A percentile compares a stretch with the other conserved stretches of the same genome.
phyloP scores from a whole-genome alignment of 1,284 basidiomycete species.

The Caloboletus firmus region DNA sequence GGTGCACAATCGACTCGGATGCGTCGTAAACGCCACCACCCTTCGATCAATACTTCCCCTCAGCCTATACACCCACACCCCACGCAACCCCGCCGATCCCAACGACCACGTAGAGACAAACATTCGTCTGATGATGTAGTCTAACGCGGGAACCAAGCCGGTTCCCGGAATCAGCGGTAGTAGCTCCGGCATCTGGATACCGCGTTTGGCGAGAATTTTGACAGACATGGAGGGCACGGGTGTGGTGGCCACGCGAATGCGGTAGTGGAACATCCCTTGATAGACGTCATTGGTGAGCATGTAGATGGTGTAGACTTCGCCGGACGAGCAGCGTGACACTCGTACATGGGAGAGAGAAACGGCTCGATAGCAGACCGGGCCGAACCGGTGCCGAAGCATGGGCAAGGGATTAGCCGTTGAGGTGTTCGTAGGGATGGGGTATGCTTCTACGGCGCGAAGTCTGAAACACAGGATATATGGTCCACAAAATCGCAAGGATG shows the following conservation, averaged over 20 bases:
- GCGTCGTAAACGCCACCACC: slow-evolving; percentile 29
- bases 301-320: slow-evolving; percentile 31
- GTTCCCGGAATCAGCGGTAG: slow-evolving; percentile 1
- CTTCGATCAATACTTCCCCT: slow-evolving; percentile 37
- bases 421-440: slow-evolving; percentile 30
- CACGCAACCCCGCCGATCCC: slow-evolving; percentile 46
- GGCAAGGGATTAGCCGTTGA: slow-evolving; percentile 7
- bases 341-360: slow-evolving; percentile 42
- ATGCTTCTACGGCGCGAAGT: slow-evolving; percentile 50
- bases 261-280: slow-evolving; percentile 52
- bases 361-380: slow-evolving; percentile 42
- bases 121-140: background rate
- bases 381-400: slow-evolving; percentile 34
- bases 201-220: slow-evolving; percentile 33
- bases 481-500: slow-evolving; percentile 47
- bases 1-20: slow-evolving; percentile 9
- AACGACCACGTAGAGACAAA: slow-evolving; percentile 39
- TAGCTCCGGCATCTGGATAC: slow-evolving; percentile 17
- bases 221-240: slow-evolving; percentile 31
- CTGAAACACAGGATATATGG: slow-evolving; percentile 51
- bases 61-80: slow-evolving; percentile 51
- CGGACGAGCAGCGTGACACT: slow-evolving; percentile 3
- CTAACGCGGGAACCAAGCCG: background rate
- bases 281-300: slow-evolving; percentile 54
- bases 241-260: slow-evolving; percentile 33